Evolutionary conservation across 768 basidiomycete species (phyloP).

Genomic region (Lactarius trivialis): DNA sequence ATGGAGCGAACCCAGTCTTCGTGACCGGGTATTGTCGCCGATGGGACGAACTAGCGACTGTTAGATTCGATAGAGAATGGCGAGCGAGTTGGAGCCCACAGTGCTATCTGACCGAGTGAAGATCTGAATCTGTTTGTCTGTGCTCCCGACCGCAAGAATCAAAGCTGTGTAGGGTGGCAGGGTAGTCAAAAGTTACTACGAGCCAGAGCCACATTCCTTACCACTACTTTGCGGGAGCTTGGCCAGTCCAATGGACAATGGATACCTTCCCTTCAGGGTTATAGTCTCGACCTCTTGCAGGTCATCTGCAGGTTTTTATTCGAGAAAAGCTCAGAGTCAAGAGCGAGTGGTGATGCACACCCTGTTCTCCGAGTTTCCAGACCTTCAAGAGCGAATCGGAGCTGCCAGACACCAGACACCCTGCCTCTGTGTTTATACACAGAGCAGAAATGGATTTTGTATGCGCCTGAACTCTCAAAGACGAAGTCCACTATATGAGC

Average conservation of each 20-base stretch:
- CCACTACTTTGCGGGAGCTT: conserved; percentile 63
- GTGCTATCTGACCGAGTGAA: conserved; percentile 59
- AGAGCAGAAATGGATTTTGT: conserved; percentile 63
- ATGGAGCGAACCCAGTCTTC: conserved; percentile 93
- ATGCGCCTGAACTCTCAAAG: conserved; percentile 51
- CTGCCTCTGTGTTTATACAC: conserved; percentile 35
- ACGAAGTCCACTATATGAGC: conserved; percentile 49
- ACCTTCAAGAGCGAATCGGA: conserved; percentile 78
- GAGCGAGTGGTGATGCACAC: conserved; percentile 24
- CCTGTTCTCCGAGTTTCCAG: conserved; percentile 47
- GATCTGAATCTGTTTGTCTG: conserved; percentile 72
- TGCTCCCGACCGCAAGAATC: conserved; percentile 78
- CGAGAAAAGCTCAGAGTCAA: not conserved
- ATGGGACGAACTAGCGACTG: conserved; percentile 47
- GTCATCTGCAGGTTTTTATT: conserved; percentile 5
- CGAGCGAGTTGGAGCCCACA: conserved; percentile 34
- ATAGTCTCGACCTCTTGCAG: conserved; percentile 48
- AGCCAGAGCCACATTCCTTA: conserved; percentile 29
- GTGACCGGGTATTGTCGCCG: conserved; percentile 67
- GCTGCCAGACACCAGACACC: conserved; percentile 63
- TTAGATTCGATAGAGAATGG: conserved; percentile 3
- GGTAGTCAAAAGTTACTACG: not conserved
- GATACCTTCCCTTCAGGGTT: conserved; percentile 60
- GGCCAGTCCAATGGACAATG: conserved; percentile 60
- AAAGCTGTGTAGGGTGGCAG: conserved; percentile 34